Base-by-base conservation (phyloP, 306 rosid genomes). In the Bauhinia variegata region DNA sequence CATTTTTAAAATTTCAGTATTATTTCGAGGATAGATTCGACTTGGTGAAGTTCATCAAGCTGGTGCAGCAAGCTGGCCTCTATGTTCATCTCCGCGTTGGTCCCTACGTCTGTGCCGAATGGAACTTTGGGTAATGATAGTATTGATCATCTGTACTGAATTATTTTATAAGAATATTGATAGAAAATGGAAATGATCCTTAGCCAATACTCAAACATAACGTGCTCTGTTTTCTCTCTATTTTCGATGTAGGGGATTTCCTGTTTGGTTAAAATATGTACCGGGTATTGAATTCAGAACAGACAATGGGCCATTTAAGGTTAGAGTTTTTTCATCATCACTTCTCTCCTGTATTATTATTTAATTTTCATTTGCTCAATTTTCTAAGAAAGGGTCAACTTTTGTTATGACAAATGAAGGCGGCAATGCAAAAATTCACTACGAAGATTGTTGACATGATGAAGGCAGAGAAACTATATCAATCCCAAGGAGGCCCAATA, bases 401-500 rank as follows among this genome's bases (percentile, higher is more conserved):
- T 60, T 28, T 63, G 56, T 3, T n/a, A 11, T 69, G 43, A 39
- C 30, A 58, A 23, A 13, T 83, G 71, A 62, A 95, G 99, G 86
- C 75, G 4, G 97, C 92, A 72, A 90, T 95, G 99, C 92, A 90
- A 77, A 86, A 63, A 3, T 90, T 95, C 67, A 90, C 96, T 0
- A 67, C 36, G 74, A 95, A 88, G 82, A 88, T 95, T 68, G 99
- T 95, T 8, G 73, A 57, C 53, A 78, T 83, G 84, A 85, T 95
- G 97, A 90, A 95, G 78, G 91, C 74, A 60, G 99, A 95, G 78
- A 71, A 71, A 53, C 44, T 95, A 86, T 95, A 83, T 73, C 85
- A 95, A 75, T 79, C 82, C 15, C 95, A 95, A 49, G 99, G 99
- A 60, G 99, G 99, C 60, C 99, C 99, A 46, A 90, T 95, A 53